phyloP scores from a whole-genome alignment of 768 basidiomycete species.

The Podaxis carcinomalis region DNA sequence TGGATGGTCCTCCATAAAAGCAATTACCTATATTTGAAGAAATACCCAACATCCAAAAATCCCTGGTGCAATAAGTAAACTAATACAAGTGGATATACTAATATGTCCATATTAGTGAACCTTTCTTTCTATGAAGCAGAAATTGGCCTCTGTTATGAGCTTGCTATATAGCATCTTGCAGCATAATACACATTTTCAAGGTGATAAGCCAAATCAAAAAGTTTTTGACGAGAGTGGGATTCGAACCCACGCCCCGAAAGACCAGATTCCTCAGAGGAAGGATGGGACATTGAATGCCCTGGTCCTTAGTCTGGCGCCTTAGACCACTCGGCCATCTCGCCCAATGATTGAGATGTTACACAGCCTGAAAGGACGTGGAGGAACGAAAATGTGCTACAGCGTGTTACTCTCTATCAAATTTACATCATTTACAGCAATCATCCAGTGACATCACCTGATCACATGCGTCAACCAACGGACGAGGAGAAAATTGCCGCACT shows the following conservation, averaged over 20 bases:
- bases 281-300: not conserved
- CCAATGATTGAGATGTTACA: not conserved
- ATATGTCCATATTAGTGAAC: no score
- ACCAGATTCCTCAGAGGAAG: slow-evolving; percentile 22
- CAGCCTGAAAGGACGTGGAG: not conserved
- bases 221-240: slow-evolving; percentile 42
- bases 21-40: no score
- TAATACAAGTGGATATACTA: no score
- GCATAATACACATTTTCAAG: no score
- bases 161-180: no score
- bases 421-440: no score
- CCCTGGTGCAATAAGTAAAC: no score
- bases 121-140: no score
- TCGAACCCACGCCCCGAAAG: slow-evolving; percentile 52
- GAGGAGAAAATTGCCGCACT: not conserved
- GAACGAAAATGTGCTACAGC: not conserved
- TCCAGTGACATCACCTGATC: not conserved
- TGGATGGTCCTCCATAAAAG: no score
- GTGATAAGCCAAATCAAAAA: not conserved
- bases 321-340: slow-evolving; percentile 85
- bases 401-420: no score
- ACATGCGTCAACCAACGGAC: not conserved
- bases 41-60: no score
- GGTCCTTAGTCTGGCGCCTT: slow-evolving; percentile 82
- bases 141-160: no score